phyloP scores from a whole-genome alignment of 2,329 filamentous ascomycete genomes.

The Parasarocladium wereldwijsianum region DNA sequence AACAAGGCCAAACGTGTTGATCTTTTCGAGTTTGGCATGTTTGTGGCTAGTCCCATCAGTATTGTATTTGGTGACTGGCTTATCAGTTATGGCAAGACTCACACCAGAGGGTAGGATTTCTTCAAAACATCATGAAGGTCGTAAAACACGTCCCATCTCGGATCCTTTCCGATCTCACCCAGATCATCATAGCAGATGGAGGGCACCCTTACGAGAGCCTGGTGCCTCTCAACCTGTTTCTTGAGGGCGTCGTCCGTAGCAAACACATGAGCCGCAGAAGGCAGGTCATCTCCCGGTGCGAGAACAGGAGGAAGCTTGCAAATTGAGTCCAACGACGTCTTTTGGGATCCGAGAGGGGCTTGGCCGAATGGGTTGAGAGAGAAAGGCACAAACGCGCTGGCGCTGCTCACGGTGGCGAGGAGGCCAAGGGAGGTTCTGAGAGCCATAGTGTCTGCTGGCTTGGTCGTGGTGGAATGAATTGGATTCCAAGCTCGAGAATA shows the following conservation, averaged over 20 bases:
- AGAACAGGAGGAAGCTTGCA: conserved; percentile 21
- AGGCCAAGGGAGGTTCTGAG: neutral
- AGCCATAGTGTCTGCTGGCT: conserved; percentile 2
- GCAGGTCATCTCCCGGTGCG: conserved; percentile 18
- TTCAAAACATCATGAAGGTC: conserved; percentile 31
- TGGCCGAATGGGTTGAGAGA: conserved; percentile 6
- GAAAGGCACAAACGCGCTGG: conserved; percentile 1
- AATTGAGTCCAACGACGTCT: conserved; percentile 9
- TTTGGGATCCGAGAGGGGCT: conserved; percentile 8
- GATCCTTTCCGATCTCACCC: conserved; percentile 35
- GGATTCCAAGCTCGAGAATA: no score
- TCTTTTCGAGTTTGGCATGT: conserved; percentile 31
- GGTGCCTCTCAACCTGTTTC: conserved; percentile 32
- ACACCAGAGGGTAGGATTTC: conserved; percentile 33
- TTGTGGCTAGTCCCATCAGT: conserved; percentile 21
- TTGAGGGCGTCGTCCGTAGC: conserved; percentile 16
- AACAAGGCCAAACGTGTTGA: conserved; percentile 48
- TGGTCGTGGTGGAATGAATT: no score
- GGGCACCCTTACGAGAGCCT: conserved; percentile 38
- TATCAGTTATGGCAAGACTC: conserved; percentile 11
- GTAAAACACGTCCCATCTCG: conserved; percentile 38
- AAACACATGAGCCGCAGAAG: conserved; percentile 17
- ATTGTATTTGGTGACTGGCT: neutral
- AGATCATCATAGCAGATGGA: conserved; percentile 42
- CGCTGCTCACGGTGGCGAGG: neutral